Conservation (phyloP, 2,329 filamentous ascomycete species). For the Trichoderma semiorbis region DNA sequence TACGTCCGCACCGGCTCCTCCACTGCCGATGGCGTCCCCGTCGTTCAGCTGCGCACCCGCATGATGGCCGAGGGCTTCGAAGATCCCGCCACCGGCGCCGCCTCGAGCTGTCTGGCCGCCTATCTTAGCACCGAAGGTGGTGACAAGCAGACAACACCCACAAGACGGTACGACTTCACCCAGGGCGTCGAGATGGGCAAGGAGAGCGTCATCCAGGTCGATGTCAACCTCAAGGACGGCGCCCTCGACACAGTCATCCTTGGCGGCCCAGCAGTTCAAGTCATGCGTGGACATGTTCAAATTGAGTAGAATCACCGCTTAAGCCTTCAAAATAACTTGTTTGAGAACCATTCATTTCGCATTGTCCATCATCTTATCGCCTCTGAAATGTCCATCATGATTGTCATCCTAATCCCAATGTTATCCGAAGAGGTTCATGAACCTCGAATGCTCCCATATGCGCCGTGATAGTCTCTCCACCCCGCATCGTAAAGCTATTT, state of each 20-base stretch:
- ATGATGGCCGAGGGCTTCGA: slow-evolving; percentile 55
- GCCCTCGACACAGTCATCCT: slow-evolving; percentile 32
- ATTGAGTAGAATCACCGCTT: slow-evolving; percentile 22
- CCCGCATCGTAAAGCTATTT: slow-evolving; percentile 29
- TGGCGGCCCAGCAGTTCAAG: slow-evolving; percentile 34
- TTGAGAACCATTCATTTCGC: neutral
- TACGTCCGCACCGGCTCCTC: slow-evolving; percentile 46
- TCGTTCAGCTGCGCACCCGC: slow-evolving; percentile 49
- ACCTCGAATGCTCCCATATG: slow-evolving; percentile 20
- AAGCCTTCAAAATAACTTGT: neutral
- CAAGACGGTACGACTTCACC: slow-evolving; percentile 48
- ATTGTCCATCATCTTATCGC: neutral
- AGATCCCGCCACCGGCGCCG: slow-evolving; percentile 62
- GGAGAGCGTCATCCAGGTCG: slow-evolving; percentile 49
- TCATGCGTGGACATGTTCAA: slow-evolving; percentile 35
- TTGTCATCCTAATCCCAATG: slow-evolving; percentile 14
- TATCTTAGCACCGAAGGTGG: slow-evolving; percentile 49
- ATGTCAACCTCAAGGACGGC: slow-evolving; percentile 36
- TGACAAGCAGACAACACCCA: slow-evolving; percentile 29
- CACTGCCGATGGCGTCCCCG: slow-evolving; percentile 26
- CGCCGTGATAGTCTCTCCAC: slow-evolving; percentile 25
- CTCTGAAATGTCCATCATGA: slow-evolving; percentile 1
- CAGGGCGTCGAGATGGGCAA: slow-evolving; percentile 69
- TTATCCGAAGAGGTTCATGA: slow-evolving; percentile 1
- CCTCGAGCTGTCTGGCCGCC: slow-evolving; percentile 54